Evolutionary conservation across 108 stramenopile species (phyloP).

Genomic region (Stephanodiscus triporus): DNA sequence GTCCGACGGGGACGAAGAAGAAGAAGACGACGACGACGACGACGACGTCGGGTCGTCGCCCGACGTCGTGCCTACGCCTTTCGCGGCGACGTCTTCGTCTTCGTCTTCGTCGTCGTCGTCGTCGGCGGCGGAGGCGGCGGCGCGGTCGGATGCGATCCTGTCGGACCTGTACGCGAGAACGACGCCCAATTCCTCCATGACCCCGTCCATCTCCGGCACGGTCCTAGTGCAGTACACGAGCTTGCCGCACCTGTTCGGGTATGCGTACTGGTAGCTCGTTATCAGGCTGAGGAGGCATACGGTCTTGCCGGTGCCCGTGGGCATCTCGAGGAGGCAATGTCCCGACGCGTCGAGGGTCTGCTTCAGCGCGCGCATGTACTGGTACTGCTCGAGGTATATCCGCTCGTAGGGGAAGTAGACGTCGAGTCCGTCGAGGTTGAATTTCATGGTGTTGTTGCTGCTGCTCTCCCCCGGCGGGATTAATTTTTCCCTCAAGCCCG

Average conservation of each 20-base stretch:
- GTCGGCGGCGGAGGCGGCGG: constrained; percentile 14
- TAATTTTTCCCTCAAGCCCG: no score
- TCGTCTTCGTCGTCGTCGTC: constrained; percentile 18
- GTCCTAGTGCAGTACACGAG: constrained; percentile 99
- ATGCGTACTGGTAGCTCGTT: constrained; percentile 96
- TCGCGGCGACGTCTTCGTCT: constrained; percentile 22
- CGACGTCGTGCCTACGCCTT: background rate
- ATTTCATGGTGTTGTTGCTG: constrained; percentile 81
- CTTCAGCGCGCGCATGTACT: constrained; percentile 99
- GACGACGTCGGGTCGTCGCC: background rate
- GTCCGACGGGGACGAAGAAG: background rate
- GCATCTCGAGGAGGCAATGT: constrained; percentile 96
- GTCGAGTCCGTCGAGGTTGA: constrained; percentile 94
- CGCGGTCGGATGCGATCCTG: constrained; percentile 61
- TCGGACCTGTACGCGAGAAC: constrained; percentile 91
- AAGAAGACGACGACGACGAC: background rate
- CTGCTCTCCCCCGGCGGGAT: no score
- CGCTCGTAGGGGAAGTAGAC: constrained; percentile 99
- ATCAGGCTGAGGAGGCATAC: constrained; percentile 95
- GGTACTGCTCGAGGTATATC: constrained; percentile 98
- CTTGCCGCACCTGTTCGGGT: constrained; percentile 89
- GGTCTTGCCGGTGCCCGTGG: constrained; percentile 94
- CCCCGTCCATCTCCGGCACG: constrained; percentile 99
- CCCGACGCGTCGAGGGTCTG: constrained; percentile 95
- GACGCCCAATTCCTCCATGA: constrained; percentile 96